Base-by-base conservation (phyloP, 108 stramenopile species). In the Nannochloropsis granulata region DNA sequence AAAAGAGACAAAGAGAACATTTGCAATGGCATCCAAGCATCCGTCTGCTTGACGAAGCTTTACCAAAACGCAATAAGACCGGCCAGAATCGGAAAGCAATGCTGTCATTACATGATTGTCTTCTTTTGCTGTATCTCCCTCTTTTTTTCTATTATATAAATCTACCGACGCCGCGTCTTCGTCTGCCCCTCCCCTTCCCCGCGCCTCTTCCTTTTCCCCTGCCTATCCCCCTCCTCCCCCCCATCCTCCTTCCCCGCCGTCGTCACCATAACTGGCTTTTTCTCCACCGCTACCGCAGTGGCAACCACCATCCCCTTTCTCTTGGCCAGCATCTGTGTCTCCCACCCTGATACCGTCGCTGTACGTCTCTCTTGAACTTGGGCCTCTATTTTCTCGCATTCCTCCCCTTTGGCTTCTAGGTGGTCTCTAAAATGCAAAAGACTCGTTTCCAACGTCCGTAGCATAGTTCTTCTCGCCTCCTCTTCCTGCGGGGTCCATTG, bases 371-470 rank as follows among this genome's bases (percentile, higher is more conserved):
- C 26, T 24, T 80, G 25, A 0, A 26, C 25, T 16, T 14, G 16
- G 8, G 26, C 24, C 25, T 80, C 26, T 12, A 21, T 45, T n/a
- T 12, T 83, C 82, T 71, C 84, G 44, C 46, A 44, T 12, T 43
- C 16, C 23, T 25, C 42, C 12, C 84, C 84, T 79, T 81, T 80
- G 9, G 84, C 84, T 26, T 85, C 84, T 45, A 85, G 24, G 19
- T 85, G 44, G n/a, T 85, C 84, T 25, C 84, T 79, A 25, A 81
- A 45, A 26, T 85, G 79, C 11, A 85, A 79, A 16, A 85, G 25
- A 13, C 80, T 79, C 44, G 84, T 85, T 26, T 85, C 84, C 80
- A 85, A 79, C 79, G 44, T 45, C 42, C 84, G 84, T 13, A 85
- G 84, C 44, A 81, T 26, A n/a, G 13, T 24, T n/a, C 84, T 79